Evolutionary conservation across 306 rosid genomes (phyloP), one percentile per base, ranked within the genome.

Genomic region (Comarum palustre): DNA sequence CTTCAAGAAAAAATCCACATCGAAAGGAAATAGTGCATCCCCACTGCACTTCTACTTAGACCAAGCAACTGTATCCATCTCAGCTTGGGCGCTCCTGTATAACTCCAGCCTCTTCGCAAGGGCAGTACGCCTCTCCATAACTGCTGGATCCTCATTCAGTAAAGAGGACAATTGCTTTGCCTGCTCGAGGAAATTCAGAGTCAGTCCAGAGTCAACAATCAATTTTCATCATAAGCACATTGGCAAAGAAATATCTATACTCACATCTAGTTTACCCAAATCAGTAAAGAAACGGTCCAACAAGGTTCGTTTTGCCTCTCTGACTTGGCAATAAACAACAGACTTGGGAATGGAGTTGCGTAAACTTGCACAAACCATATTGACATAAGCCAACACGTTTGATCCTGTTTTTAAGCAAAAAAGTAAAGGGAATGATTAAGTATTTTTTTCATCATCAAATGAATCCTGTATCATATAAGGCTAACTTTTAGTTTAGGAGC

Each of bases 141-240:
- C 66, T 2, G 92, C 97, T 11, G 98, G 98, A 75, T 93, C 98
- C 90, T 93, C 98, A 8, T 93, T 93, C 86, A 93, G 79, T 71
- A 93, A 72, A 3, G 97, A 78, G 0, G 98, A 89, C 74, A 90
- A 47, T 8, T 87, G 87, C 87, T 87, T 93, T 36, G 80, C 73
- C 98, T 93, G 89, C 80, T 71, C 45, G 3, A 12, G 57, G 22
- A 50, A 64, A 69, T 7, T 46, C 19, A 13, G n/a, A 73, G 45
- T 24, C 27, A 71, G 24, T 43, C 45, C 24, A 54, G 3, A 39
- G 50, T 67, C 46, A 13, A 32, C 17, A 43, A 24, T 48, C 41
- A 60, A 62, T 20, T 42, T 68, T 41, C 72, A 79, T 47, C 46
- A 50, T 0, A n/a, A 55, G 34, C 2, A 24, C 12, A 63, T 24